These are phyloP conservation scores for Starmerella bombi DNA, from an alignment of 805 yeast species.

Conservation along the genomic window DNA sequence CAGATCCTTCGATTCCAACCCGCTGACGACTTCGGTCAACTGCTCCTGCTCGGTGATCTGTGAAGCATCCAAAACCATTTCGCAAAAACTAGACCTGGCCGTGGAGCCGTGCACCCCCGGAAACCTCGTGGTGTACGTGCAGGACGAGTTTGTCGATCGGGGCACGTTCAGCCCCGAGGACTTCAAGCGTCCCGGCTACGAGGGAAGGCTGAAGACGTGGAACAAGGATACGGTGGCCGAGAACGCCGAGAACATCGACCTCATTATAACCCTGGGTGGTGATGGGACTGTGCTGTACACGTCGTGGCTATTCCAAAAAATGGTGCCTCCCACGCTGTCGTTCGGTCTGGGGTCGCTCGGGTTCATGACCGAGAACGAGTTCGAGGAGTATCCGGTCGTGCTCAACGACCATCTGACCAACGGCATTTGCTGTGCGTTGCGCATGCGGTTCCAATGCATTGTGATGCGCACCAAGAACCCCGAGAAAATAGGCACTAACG, in stretches of 20 bases:
- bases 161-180: conserved; percentile 50
- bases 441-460: conserved; percentile 81
- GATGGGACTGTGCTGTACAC: conserved; percentile 92
- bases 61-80: background rate
- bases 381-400: conserved; percentile 52
- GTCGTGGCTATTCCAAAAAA: conserved; percentile 68
- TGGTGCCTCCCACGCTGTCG: conserved; percentile 84
- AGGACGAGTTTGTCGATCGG: conserved; percentile 47
- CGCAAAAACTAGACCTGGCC: conserved; percentile 2
- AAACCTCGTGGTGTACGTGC: conserved; percentile 51
- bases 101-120: conserved; percentile 12
- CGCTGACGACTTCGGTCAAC: background rate
- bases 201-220: conserved; percentile 53
- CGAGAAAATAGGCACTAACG: conserved; percentile 24
- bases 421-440: conserved; percentile 63
- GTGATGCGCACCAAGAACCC: conserved; percentile 31
- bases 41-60: background rate
- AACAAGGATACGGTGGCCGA: conserved; percentile 34
- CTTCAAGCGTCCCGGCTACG: conserved; percentile 34
- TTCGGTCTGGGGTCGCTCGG: conserved; percentile 88
- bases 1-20: no score
- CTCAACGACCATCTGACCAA: conserved; percentile 46
- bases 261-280: conserved; percentile 84
- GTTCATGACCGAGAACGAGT: conserved; percentile 74
- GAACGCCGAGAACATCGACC: conserved; percentile 46